Conservation (phyloP, 176 grass and related monocot species). For the Tillandsia leiboldiana region DNA sequence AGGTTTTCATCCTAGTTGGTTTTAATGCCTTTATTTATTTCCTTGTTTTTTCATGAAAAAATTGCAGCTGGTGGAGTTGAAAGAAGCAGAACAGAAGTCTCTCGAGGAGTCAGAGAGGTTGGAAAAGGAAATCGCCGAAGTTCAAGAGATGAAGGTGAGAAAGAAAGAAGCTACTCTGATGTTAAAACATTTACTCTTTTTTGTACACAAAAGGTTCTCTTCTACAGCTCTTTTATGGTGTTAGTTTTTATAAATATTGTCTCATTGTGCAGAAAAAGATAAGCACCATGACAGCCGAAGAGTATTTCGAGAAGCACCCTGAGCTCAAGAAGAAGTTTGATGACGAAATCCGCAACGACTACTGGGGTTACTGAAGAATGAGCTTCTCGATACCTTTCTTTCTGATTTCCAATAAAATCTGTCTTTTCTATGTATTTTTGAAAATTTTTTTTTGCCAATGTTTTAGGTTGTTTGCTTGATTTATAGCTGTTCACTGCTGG, state of each 20-base stretch:
- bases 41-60: background rate
- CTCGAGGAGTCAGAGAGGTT: conserved; percentile 51
- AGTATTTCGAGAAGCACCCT: conserved; percentile 87
- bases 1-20: no score
- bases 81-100: conserved; percentile 62
- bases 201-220: no score
- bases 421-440: no score
- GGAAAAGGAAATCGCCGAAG: conserved; percentile 76
- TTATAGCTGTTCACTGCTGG: no score
- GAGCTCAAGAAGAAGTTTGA: conserved; percentile 84
- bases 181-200: conserved; percentile 1
- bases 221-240: background rate
- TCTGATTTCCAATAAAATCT: no score
- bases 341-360: conserved; percentile 84
- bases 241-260: conserved; percentile 8
- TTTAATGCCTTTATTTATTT: background rate
- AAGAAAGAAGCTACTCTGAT: background rate
- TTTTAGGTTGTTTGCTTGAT: no score
- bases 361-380: conserved; percentile 76
- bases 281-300: conserved; percentile 79
- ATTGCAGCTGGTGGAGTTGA: conserved; percentile 58
- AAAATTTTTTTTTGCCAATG: no score
- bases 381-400: no score
- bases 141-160: conserved; percentile 67
- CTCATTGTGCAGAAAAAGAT: conserved; percentile 62